Evolutionary conservation across 1,284 basidiomycete genomes (phyloP).

Genomic region (Pyrrhoderma lamaoense): DNA sequence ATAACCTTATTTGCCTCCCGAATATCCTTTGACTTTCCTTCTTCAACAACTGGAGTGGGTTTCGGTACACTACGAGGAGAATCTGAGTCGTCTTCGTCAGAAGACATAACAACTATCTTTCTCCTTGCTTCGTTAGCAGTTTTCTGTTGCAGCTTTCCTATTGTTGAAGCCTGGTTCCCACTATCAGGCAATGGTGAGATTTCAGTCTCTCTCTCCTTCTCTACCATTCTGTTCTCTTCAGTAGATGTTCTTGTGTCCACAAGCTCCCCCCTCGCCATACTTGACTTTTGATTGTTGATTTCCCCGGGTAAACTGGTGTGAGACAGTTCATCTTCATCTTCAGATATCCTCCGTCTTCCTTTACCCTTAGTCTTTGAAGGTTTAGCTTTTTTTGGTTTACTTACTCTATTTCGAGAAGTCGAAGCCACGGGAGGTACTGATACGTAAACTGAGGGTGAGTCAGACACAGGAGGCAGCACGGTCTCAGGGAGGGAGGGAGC

Average conservation of each 20-base stretch:
- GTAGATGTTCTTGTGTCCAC: too few species aligned
- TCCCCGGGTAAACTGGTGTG: too few species aligned
- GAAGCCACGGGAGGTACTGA: too few species aligned
- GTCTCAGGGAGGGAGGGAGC: too few species aligned
- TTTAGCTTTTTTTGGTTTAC: conserved; percentile 1
- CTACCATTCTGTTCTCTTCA: too few species aligned
- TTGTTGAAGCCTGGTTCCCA: conserved; percentile 1
- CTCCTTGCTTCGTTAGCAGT: conserved; percentile 20
- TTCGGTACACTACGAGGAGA: not conserved
- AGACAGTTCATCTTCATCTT: too few species aligned
- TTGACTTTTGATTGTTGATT: too few species aligned
- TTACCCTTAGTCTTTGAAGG: not conserved
- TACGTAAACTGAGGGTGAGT: conserved; percentile 1
- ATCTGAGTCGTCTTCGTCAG: conserved; percentile 24
- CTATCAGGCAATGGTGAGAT: not conserved
- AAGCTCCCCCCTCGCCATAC: too few species aligned
- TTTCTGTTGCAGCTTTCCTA: conserved; percentile 17
- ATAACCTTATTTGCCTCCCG: conserved; percentile 12
- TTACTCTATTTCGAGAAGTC: too few species aligned
- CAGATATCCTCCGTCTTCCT: conserved; percentile 1
- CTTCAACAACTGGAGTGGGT: conserved; percentile 4
- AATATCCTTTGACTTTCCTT: conserved; percentile 2
- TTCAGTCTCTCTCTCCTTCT: conserved; percentile 5
- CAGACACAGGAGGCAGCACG: not conserved
- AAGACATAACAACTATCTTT: conserved; percentile 23